phyloP scores from a whole-genome alignment of 1,284 basidiomycete species.

The Leucoagaricus sp. region DNA sequence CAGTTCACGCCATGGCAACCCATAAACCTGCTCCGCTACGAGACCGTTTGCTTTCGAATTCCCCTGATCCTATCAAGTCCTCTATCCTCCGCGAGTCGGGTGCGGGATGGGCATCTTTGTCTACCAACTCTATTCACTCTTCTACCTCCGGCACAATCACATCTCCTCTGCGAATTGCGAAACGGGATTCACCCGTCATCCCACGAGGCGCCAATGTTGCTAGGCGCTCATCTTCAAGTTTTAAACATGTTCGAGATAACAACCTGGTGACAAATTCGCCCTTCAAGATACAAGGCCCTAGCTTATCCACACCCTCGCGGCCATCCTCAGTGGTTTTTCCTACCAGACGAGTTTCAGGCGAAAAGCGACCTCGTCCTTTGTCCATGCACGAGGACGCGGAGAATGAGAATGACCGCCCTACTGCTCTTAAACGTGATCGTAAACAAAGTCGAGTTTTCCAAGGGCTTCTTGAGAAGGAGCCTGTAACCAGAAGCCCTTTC shows the following conservation, averaged over 20 bases:
- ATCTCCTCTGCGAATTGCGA: constrained; percentile 72
- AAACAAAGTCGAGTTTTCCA: constrained; percentile 77
- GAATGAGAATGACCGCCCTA: constrained; percentile 69
- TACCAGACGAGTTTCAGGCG: constrained; percentile 64
- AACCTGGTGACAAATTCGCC: constrained; percentile 88
- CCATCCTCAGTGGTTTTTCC: constrained; percentile 31
- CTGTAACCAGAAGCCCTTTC: constrained; percentile 89
- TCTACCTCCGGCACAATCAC: constrained; percentile 42
- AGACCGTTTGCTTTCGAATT: constrained; percentile 63
- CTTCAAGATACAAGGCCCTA: constrained; percentile 71
- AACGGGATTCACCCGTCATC: constrained; percentile 52
- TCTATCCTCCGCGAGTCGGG: constrained; percentile 62
- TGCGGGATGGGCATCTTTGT: constrained; percentile 52
- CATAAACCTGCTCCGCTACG: constrained; percentile 46
- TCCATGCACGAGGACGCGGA: constrained; percentile 72
- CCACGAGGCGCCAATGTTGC: constrained; percentile 51
- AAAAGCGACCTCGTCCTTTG: constrained; percentile 68
- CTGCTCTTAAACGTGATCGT: constrained; percentile 71
- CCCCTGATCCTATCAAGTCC: constrained; percentile 63
- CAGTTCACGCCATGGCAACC: constrained; percentile 30
- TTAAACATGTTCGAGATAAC: constrained; percentile 79
- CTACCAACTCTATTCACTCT: constrained; percentile 31
- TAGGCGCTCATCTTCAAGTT: constrained; percentile 79
- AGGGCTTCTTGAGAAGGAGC: constrained; percentile 72
- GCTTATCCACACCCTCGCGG: constrained; percentile 43